These are phyloP conservation scores for Chlamydomonas eustigma DNA, from an alignment of 139 green algal species.

Conservation along the genomic window DNA sequence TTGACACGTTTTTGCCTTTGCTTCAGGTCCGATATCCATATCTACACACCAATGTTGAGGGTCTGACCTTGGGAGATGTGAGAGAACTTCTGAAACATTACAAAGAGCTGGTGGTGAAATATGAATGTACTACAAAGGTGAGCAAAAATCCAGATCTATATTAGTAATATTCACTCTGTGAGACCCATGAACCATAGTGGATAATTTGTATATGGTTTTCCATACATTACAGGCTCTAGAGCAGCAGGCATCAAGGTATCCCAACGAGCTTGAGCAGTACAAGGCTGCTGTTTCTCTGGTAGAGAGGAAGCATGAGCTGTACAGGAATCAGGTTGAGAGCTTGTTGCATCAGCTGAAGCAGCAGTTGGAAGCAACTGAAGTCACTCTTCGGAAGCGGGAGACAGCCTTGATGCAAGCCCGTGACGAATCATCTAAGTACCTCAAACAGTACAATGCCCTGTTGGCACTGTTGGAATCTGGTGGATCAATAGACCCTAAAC, in stretches of 20 bases:
- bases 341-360: too few species aligned
- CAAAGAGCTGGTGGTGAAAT: neutral
- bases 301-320: too few species aligned
- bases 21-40: neutral
- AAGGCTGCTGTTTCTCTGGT: neutral
- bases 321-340: too few species aligned
- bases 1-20: too few species aligned
- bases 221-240: neutral
- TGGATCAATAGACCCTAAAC: too few species aligned
- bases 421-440: too few species aligned
- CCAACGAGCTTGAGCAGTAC: neutral
- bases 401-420: too few species aligned
- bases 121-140: neutral
- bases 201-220: neutral
- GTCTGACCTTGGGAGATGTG: neutral
- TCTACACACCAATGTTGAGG: neutral
- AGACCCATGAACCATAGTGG: neutral
- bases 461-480: too few species aligned
- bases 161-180: neutral
- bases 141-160: neutral
- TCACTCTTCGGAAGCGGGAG: too few species aligned
- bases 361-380: too few species aligned
- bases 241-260: neutral
- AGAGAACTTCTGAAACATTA: neutral
- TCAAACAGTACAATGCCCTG: too few species aligned